Evolutionary conservation across 2,329 filamentous ascomycete genomes (phyloP), one percentile per base, ranked within the genome.

Genomic region (Trichoderma guizhouense): DNA sequence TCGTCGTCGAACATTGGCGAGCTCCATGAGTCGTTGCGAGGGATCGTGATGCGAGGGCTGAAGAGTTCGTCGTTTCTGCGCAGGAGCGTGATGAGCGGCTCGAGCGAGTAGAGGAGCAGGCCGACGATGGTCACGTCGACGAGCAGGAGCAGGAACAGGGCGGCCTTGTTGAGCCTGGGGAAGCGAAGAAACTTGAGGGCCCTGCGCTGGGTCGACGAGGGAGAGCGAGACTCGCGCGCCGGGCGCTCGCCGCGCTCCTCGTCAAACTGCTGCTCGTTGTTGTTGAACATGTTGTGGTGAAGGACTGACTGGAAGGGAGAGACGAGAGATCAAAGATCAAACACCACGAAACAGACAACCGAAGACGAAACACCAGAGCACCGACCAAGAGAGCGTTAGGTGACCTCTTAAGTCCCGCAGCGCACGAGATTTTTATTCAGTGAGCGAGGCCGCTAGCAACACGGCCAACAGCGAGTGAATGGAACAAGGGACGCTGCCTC

Each of bases 71-170:
- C 66, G 39, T 69, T 69, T 12, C 66, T n/a, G 8, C 7, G 57
- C 57, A 69, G n/a, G 0, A 69, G 66, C 7, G 66, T 69, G n/a
- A 69, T 62, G 66, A 69, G 66, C 8, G 66, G 66, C 55, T 69
- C 66, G 21, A 69, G 66, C 3, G 66, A n/a, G n/a, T 69, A 69
- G 30, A 69, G 7, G 0, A 69, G 66, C 39, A 53, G n/a, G 14
- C 66, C 57, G 39, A 69, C 66, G 30, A 69, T 30, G 36, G 55
- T 12, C 57, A 69, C 7, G 39, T 69, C 66, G 24, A 62, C 30
- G 14, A 69, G 28, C 28, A 69, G 21, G 2, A 69, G 66, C 21
- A 69, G 7, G 14, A 58, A 69, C 1, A 32, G 57, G 8, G 66
- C 55, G 7, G 32, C n/a, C 28, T 61, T 69, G 55, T 21, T 62